phyloP scores from a whole-genome alignment of 169 alveolate genomes.

The Eimeria maxima region DNA sequence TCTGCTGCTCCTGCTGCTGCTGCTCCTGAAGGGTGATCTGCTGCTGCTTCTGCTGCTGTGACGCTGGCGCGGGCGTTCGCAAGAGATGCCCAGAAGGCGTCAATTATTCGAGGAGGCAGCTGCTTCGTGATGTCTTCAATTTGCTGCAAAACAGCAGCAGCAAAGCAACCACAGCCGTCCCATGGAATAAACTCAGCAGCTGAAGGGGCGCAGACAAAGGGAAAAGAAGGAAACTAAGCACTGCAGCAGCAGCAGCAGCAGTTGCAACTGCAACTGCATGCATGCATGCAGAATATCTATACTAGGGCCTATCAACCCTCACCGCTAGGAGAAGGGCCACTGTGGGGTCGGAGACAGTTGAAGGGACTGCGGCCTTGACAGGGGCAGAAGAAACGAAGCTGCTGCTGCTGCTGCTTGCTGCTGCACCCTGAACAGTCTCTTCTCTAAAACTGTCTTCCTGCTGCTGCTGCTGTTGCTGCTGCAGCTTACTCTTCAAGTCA shows the following conservation, averaged over 20 bases:
- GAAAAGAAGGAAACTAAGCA: background rate
- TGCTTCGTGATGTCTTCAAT: conserved; percentile 74
- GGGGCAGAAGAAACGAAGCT: background rate
- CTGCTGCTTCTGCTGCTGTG: background rate
- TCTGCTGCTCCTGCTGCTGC: background rate
- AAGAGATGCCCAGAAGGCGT: conserved; percentile 72
- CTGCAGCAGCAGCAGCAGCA: conserved; percentile 39
- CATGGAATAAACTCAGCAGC: background rate
- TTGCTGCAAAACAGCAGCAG: conserved; percentile 60
- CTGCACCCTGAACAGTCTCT: too few species aligned
- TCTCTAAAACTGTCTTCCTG: background rate
- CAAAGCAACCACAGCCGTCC: background rate
- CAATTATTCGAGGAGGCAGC: conserved; percentile 68
- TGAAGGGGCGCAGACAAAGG: background rate
- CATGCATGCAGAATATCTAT: too few species aligned
- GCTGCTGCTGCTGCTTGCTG: background rate
- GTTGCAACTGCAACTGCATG: background rate
- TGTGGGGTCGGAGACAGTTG: conserved; percentile 41
- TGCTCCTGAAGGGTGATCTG: background rate
- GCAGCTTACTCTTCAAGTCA: background rate
- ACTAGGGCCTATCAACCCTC: background rate
- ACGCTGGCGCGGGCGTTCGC: conserved; percentile 62
- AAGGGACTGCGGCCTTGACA: background rate
- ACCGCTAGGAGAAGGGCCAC: conserved; percentile 62
- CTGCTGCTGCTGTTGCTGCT: conserved; percentile 32